phyloP scores from a whole-genome alignment of 345 rosid species.

The Citrus unshiu region DNA sequence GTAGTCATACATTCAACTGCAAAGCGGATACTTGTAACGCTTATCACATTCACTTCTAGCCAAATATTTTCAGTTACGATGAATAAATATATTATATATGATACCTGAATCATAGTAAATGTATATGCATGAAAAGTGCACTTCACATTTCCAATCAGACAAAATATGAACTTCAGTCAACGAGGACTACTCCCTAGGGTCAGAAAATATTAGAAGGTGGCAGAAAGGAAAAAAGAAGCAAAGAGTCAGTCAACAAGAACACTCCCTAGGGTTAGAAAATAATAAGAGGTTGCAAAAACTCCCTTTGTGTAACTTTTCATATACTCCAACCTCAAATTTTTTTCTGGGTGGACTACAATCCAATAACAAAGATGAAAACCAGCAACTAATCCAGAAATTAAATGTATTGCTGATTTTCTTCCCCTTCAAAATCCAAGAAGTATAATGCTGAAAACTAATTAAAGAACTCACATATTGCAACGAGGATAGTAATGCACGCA shows the following conservation, averaged over 20 bases:
- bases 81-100: background rate
- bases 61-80: background rate
- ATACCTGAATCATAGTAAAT: background rate
- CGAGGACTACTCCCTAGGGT: background rate
- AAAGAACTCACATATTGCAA: slow-evolving; percentile 62
- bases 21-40: background rate
- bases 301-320: background rate
- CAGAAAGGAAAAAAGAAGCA: background rate
- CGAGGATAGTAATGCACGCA: slow-evolving; percentile 87
- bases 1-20: background rate
- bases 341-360: background rate
- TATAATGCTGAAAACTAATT: background rate
- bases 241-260: background rate
- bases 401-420: background rate
- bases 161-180: background rate
- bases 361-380: background rate
- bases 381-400: background rate
- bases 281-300: background rate
- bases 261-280: background rate
- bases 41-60: background rate
- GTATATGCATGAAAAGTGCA: background rate
- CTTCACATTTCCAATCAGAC: background rate
- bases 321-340: background rate
- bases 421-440: background rate
- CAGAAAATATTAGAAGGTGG: no score